Evolutionary conservation across 768 basidiomycete species (phyloP).

Genomic region (Favolaschia claudopus): DNA sequence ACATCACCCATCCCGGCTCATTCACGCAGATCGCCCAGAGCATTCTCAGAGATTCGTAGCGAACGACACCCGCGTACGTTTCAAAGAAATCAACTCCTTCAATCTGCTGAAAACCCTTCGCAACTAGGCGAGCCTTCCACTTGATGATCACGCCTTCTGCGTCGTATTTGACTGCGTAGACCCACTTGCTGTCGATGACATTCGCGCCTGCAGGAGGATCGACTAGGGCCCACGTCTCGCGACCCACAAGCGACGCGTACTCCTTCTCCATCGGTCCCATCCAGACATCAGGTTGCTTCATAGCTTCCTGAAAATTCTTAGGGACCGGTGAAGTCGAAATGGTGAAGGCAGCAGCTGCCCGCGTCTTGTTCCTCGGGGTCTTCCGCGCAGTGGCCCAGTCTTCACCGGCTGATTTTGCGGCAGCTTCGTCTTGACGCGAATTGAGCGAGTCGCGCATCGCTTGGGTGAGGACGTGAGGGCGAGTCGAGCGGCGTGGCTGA

Average conservation of each 20-base stretch:
- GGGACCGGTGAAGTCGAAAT: not conserved
- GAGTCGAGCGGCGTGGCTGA: not conserved
- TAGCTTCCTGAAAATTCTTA: conserved; percentile 15
- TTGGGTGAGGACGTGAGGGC: not conserved
- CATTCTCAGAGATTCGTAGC: not conserved
- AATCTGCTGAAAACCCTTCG: conserved; percentile 34
- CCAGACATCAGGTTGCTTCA: conserved; percentile 20
- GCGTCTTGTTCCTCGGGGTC: not conserved
- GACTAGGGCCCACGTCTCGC: conserved; percentile 26
- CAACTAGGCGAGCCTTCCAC: conserved; percentile 31
- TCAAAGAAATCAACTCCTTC: conserved; percentile 36
- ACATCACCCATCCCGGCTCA: too few relatives aligned
- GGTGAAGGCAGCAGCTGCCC: not conserved
- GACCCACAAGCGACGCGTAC: conserved; percentile 11
- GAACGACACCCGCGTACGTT: conserved; percentile 1
- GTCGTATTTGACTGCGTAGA: conserved; percentile 42
- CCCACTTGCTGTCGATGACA: too few relatives aligned
- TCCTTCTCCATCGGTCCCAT: conserved; percentile 19
- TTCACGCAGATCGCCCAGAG: conserved; percentile 34
- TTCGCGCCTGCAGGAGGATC: conserved; percentile 19
- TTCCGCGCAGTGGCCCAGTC: not conserved
- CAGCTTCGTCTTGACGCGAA: not conserved
- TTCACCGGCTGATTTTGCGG: not conserved
- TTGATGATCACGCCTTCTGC: conserved; percentile 35
- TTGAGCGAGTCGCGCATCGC: not conserved